Evolutionary conservation across 2,329 filamentous ascomycete genomes (phyloP).

Genomic region (Talaromyces sp.): DNA sequence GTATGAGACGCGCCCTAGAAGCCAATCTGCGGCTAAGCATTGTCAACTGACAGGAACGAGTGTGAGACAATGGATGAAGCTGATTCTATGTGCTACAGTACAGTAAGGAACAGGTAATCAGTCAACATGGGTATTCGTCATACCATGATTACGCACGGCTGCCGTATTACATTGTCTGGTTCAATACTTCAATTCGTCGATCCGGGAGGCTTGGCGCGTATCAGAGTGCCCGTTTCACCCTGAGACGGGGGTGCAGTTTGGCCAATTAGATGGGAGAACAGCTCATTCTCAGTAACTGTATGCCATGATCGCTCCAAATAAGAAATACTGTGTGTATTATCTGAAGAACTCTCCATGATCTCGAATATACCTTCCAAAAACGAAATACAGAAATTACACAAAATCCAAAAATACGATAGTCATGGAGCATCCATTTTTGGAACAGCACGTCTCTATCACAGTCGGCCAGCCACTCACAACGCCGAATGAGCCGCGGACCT

Average conservation of each 20-base stretch:
- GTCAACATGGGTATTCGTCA: background rate
- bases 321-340: too few species aligned
- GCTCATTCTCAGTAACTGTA: background rate
- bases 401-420: background rate
- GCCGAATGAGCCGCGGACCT: background rate
- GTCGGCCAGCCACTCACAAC: background rate
- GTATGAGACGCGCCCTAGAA: conserved; percentile 5
- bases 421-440: conserved; percentile 3
- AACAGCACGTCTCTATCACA: conserved; percentile 12
- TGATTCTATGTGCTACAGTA: background rate
- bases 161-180: background rate
- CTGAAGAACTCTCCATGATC: too few species aligned
- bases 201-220: conserved; percentile 10
- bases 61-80: background rate
- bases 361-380: background rate
- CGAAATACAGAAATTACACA: background rate
- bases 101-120: conserved; percentile 1
- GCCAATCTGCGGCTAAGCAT: background rate
- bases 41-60: background rate
- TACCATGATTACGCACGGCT: background rate
- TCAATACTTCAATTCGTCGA: conserved; percentile 9
- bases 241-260: background rate
- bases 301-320: background rate
- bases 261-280: background rate
- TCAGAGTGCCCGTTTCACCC: background rate